Base-by-base conservation (phyloP, 2,329 filamentous ascomycete genomes). In the Ophiostoma australiae region DNA sequence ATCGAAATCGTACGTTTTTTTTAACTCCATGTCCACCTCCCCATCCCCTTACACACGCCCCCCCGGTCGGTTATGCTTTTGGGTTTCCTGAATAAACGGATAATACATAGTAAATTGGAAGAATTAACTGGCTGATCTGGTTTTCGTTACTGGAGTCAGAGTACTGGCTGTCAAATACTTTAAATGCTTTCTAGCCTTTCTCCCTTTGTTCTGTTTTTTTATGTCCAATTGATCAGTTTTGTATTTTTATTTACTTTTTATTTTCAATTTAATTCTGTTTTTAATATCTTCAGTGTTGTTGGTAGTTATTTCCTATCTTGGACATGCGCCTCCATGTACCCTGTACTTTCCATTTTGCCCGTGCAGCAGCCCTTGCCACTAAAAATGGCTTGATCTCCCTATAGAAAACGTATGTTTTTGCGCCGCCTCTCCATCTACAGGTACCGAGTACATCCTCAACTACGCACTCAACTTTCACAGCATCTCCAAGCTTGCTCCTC, bases 1-100 rank as follows among this genome's bases (percentile, higher is more conserved):
- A 72, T 73, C 69, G 73, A 37, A 74, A 78, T 78, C 77, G 76
- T 78, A 78, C 75, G 75, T 78, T 78, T 78, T 78, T 78, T 75
- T 74, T 72, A 52, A 33, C 58, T 71, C 37, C 66, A 41, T 67
- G 66, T 67, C 65, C 65, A 75, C 73, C 74, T 75, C 71, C 72
- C 72, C 66, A 68, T 67, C 63, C 73, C 74, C 69, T 74, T 71
- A 73, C 69, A 75, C 70, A 74, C 69, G 75, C 70, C 74, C 76
- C 31, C 58, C 48, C 72, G 35, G 11, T 41, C 39, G 27, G n/a
- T 69, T 31, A 70, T 71, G 66, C 72, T 65, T 52, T 70, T 68
- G 33, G 13, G 39, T 41, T 37, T 37, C 17, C 23, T 65, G 17
- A 58, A 58, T 52, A 8, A 31, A 31, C 37, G 2, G 37, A 10